Evolutionary conservation across 148 eudicot genomes (phyloP), one percentile per base, ranked within the genome.

Genomic region (Chenopodium quinoa): DNA sequence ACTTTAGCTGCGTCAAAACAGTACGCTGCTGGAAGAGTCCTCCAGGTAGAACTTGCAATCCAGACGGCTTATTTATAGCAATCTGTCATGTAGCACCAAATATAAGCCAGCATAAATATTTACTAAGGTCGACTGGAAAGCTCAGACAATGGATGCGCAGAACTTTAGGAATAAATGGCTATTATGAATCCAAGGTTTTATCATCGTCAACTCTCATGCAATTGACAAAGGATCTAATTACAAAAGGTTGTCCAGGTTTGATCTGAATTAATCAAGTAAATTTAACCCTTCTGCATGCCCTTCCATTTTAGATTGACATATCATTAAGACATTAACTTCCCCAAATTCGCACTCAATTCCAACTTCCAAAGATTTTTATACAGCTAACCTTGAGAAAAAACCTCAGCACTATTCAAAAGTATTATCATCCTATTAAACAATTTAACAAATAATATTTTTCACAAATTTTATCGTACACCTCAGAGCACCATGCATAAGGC

Each of bases 21-120:
- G 99, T 95, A 56, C 94, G 97, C 80, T 93, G 99, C 89, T 95
- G 99, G 85, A 93, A 95, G 79, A 93, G 88, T 75, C 99, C 97
- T 84, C 99, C 99, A 78, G 97, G 92, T 76, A 93, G 81, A 82
- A 95, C 98, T 94, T 92, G 98, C 84, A 94, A 84, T 58, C 98
- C 96, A 31, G 96, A 90, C 68, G 96, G 98, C 86, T 94, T 94
- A 89, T 92, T 89, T 29, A 94, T 71, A 80, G 93, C 94, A 86
- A 94, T 89, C 98, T 93, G 88, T 44, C 17, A 46, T 17, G 31
- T 16, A 75, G 46, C 54, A 71, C 63, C 66, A 74, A 56, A 29
- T 27, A 8, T 40, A 60, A 60, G 32, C 8, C 44, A 77, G 76
- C 76, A 75, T 50, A 37, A 34, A 40, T 17, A 37, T 70, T 11